These are phyloP conservation scores for Neonectria coccinea DNA, from an alignment of 2,329 filamentous ascomycete genomes.

Conservation along the genomic window DNA sequence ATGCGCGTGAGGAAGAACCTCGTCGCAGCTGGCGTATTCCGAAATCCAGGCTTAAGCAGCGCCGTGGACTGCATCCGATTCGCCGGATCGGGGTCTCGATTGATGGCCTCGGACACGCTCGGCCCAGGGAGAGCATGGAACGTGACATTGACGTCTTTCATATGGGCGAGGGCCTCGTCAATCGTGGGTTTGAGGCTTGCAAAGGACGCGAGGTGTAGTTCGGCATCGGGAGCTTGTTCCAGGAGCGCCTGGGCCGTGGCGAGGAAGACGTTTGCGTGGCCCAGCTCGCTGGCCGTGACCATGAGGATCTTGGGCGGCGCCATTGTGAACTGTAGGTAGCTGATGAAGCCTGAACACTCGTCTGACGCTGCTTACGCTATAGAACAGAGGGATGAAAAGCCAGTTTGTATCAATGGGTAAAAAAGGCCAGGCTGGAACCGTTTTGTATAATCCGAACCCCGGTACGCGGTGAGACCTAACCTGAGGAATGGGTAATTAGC, in stretches of 20 bases:
- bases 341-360: background rate
- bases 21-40: background rate
- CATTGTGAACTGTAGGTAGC: background rate
- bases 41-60: background rate
- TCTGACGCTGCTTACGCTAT: background rate
- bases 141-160: background rate
- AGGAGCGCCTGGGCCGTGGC: constrained; percentile 16
- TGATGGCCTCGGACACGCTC: background rate
- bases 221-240: background rate
- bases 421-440: no score
- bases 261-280: constrained; percentile 25
- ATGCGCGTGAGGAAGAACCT: constrained; percentile 3
- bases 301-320: constrained; percentile 10
- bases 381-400: background rate
- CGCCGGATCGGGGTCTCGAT: background rate
- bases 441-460: background rate
- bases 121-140: background rate
- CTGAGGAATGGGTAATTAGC: background rate
- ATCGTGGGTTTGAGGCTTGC: background rate
- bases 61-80: background rate
- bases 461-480: background rate
- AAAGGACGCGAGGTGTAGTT: constrained; percentile 17
- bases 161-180: background rate
- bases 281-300: constrained; percentile 10
- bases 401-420: background rate